A percentile compares a stretch with the other conserved stretches of the same genome.
phyloP scores from a whole-genome alignment of 352 stramenopile species.

The Aphanomyces euteiches region DNA sequence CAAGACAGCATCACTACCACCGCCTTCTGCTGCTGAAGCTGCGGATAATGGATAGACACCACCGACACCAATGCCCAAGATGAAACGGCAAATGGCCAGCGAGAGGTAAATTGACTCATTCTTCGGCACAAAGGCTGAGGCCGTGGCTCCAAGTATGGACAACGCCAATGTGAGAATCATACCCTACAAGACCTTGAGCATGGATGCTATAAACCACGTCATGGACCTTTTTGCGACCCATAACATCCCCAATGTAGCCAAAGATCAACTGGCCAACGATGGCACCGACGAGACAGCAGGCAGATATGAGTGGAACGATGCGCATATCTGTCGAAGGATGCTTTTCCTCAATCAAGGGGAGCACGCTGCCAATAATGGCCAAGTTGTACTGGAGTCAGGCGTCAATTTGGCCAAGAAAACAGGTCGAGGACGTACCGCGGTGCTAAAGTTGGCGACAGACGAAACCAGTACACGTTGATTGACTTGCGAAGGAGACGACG shows the following conservation, averaged over 20 bases:
- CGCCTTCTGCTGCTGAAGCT: slow-evolving; percentile 56
- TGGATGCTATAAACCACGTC: background rate
- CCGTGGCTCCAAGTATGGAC: slow-evolving; percentile 53
- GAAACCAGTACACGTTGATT: slow-evolving; percentile 52
- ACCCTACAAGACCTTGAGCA: slow-evolving; percentile 24
- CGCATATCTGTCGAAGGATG: slow-evolving; percentile 44
- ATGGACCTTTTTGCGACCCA: slow-evolving; percentile 51
- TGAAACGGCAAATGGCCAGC: slow-evolving; percentile 61
- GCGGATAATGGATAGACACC: slow-evolving; percentile 80
- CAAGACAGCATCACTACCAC: slow-evolving; percentile 43
- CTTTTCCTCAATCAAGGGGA: slow-evolving; percentile 47
- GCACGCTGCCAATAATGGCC: slow-evolving; percentile 63
- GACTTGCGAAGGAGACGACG: slow-evolving; percentile 2
- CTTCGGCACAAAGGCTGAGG: slow-evolving; percentile 60
- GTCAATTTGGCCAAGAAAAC: background rate
- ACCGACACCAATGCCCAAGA: slow-evolving; percentile 72
- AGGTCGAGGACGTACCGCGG: slow-evolving; percentile 43
- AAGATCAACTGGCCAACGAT: slow-evolving; percentile 77
- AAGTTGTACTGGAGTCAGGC: slow-evolving; percentile 58
- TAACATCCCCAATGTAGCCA: slow-evolving; percentile 65
- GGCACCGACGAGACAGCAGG: slow-evolving; percentile 70
- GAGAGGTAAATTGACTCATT: slow-evolving; percentile 54
- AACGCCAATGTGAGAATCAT: slow-evolving; percentile 78
- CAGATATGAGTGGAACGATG: slow-evolving; percentile 52
- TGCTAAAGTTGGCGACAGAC: slow-evolving; percentile 77